These are phyloP conservation scores for Begonia peltatifolia DNA, from an alignment of 306 rosid genomes.

Conservation along the genomic window DNA sequence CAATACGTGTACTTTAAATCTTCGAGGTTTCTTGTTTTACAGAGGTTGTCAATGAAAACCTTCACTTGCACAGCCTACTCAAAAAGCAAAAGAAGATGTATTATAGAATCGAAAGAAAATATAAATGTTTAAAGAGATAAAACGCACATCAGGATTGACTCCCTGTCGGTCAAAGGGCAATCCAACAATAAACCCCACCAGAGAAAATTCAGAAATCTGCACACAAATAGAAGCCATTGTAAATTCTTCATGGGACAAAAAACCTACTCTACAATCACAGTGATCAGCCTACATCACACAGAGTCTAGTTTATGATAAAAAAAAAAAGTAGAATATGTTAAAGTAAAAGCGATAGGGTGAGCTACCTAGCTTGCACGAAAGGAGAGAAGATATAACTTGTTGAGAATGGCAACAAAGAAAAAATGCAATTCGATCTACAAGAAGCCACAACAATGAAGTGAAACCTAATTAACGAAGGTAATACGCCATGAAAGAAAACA, in stretches of 20 bases:
- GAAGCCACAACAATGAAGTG: too few relatives aligned
- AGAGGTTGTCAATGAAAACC: slow-evolving; percentile 42
- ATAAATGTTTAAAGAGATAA: slow-evolving; percentile 11
- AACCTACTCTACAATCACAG: background rate
- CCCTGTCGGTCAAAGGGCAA: slow-evolving; percentile 24
- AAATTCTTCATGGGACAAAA: slow-evolving; percentile 2
- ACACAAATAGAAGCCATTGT: slow-evolving; percentile 14
- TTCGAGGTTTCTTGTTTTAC: slow-evolving; percentile 34
- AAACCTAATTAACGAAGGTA: too few relatives aligned
- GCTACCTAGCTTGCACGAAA: too few relatives aligned
- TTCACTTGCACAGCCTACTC: slow-evolving; percentile 44
- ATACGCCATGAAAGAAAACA: too few relatives aligned
- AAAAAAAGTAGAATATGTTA: too few relatives aligned
- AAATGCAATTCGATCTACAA: too few relatives aligned
- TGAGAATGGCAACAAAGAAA: too few relatives aligned
- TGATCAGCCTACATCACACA: too few relatives aligned
- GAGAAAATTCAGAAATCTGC: slow-evolving; percentile 52
- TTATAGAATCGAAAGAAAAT: background rate
- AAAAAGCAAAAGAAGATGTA: slow-evolving; percentile 6
- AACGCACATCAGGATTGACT: slow-evolving; percentile 25
- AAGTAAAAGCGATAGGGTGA: too few relatives aligned
- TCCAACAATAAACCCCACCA: slow-evolving; percentile 67
- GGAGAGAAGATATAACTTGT: too few relatives aligned
- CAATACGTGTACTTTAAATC: slow-evolving; percentile 55
- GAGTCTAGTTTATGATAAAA: too few relatives aligned